Percentiles rank a stretch among this genome's conserved stretches.
Conservation (phyloP, 2,329 filamentous ascomycete species). For the Setomelanomma holmii region DNA sequence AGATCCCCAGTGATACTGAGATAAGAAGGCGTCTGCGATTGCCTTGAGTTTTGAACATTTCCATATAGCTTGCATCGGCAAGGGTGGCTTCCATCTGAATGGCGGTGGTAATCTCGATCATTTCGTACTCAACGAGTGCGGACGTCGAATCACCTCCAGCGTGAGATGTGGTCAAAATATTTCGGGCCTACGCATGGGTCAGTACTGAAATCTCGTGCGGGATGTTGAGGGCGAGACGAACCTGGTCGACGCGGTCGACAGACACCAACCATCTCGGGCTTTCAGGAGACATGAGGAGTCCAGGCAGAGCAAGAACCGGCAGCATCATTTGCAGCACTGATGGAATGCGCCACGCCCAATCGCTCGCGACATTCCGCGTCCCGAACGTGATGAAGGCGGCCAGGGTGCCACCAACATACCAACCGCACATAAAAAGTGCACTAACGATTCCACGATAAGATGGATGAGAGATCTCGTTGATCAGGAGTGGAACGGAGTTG, state of each 20-base stretch:
- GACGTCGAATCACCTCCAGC: conserved; percentile 28
- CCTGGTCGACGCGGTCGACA: conserved; percentile 52
- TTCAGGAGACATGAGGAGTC: conserved; percentile 48
- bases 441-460: conserved; percentile 47
- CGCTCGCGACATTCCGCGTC: conserved; percentile 46
- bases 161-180: conserved; percentile 11
- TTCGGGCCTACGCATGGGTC: conserved; percentile 7
- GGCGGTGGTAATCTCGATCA: conserved; percentile 13
- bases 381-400: conserved; percentile 57
- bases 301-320: conserved; percentile 45
- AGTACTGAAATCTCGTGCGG: background rate
- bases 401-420: conserved; percentile 49
- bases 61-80: conserved; percentile 8
- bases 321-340: conserved; percentile 48
- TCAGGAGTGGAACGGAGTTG: conserved; percentile 44
- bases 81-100: conserved; percentile 19
- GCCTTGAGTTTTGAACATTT: conserved; percentile 32
- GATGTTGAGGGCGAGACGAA: background rate
- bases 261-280: conserved; percentile 56
- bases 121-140: conserved; percentile 14
- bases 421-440: conserved; percentile 46
- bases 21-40: conserved; percentile 51
- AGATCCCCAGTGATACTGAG: conserved; percentile 41
- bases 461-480: conserved; percentile 53
- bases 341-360: conserved; percentile 56